phyloP scores from a whole-genome alignment of 495 filamentous ascomycete genomes.

The Aspergillus heteromorphus region DNA sequence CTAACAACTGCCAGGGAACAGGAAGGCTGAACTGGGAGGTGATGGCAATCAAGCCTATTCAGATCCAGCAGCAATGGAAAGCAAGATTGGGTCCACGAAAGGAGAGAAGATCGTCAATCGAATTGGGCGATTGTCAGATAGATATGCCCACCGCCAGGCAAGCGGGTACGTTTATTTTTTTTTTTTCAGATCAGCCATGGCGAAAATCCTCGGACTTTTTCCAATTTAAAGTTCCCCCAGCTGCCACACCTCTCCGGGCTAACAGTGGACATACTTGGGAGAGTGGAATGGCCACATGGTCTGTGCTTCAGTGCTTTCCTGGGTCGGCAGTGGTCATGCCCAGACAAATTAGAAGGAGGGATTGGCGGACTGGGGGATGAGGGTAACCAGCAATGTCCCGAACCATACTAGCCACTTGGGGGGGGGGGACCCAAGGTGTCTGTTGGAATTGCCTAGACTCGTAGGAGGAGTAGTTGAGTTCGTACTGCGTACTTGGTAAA shows the following conservation, averaged over 20 bases:
- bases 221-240: conserved; percentile 9
- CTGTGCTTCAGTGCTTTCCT: conserved; percentile 7
- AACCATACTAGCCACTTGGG: neutral
- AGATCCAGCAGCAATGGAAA: conserved; percentile 1
- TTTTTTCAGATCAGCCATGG: conserved; percentile 11
- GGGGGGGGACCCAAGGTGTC: neutral
- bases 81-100: conserved; percentile 7
- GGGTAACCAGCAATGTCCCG: neutral
- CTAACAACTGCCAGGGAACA: neutral
- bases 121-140: conserved; percentile 12
- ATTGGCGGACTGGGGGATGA: neutral
- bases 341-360: conserved; percentile 1
- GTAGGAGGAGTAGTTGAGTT: too few species aligned
- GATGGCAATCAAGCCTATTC: neutral
- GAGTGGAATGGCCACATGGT: conserved; percentile 8
- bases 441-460: too few species aligned
- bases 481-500: too few species aligned
- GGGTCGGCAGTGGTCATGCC: neutral
- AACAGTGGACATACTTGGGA: neutral
- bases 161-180: conserved; percentile 12
- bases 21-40: neutral
- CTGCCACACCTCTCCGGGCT: conserved; percentile 1
- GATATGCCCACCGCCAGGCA: conserved; percentile 11
- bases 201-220: conserved; percentile 15
- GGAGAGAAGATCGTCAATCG: conserved; percentile 13